Conservation (phyloP, 495 filamentous ascomycete genomes). For the Symbiotaphrina buchneri region DNA sequence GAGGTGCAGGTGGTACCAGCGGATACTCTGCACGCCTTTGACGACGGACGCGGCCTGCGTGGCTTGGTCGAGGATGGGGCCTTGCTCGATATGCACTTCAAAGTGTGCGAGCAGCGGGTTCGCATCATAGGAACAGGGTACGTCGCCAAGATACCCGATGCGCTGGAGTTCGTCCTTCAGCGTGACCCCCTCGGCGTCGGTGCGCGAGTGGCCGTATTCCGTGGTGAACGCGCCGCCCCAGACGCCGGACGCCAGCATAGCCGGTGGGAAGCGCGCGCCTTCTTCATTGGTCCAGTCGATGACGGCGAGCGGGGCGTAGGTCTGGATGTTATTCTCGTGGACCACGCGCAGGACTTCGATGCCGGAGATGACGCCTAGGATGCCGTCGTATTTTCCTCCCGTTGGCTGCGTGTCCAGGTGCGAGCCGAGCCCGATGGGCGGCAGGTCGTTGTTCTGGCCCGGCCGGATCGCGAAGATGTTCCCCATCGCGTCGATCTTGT, state of each 20-base stretch:
- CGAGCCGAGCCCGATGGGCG: conserved; percentile 22
- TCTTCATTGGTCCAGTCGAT: conserved; percentile 11
- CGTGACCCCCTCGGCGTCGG: conserved; percentile 1
- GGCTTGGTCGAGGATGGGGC: background rate
- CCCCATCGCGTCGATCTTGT: conserved; percentile 10
- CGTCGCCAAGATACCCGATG: conserved; percentile 2
- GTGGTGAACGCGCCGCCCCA: conserved; percentile 3
- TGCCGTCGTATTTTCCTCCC: conserved; percentile 11
- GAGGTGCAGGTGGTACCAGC: background rate
- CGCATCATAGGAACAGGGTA: no score
- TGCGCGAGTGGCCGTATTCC: background rate
- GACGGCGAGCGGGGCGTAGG: conserved; percentile 7
- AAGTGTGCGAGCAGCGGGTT: background rate
- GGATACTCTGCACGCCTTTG: background rate
- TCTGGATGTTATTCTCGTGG: conserved; percentile 7
- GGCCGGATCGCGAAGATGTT: conserved; percentile 10
- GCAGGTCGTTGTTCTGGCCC: no score
- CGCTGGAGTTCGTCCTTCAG: conserved; percentile 9
- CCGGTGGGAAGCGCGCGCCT: conserved; percentile 8
- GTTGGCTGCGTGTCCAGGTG: conserved; percentile 19
- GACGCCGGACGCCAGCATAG: conserved; percentile 11
- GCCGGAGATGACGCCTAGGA: conserved; percentile 9
- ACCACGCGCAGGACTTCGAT: conserved; percentile 9
- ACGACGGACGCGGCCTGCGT: background rate
- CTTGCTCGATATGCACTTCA: background rate